Conservation (phyloP, 192 early-diverging fungal genomes). For the Backusella australiensis region DNA sequence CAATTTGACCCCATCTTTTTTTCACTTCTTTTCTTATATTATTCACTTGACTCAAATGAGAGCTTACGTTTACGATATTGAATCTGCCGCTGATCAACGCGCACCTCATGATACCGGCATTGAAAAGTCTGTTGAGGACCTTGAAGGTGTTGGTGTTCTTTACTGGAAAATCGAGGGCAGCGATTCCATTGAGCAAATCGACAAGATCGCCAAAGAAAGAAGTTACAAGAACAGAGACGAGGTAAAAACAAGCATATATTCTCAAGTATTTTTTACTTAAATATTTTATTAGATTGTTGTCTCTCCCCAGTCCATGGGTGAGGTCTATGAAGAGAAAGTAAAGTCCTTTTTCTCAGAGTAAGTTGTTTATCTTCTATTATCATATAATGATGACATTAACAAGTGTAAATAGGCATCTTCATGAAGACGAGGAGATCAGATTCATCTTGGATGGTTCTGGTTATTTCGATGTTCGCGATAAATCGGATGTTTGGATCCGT, state of each 20-base stretch:
- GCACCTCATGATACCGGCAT: constrained; percentile 76
- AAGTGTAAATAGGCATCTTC: constrained; percentile 64
- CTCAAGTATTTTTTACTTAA: background rate
- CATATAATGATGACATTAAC: background rate
- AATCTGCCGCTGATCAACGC: constrained; percentile 63
- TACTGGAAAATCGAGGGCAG: constrained; percentile 62
- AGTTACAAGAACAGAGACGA: constrained; percentile 91
- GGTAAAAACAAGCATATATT: constrained; percentile 20
- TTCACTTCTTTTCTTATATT: constrained; percentile 6
- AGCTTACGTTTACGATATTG: constrained; percentile 76
- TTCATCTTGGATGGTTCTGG: constrained; percentile 87
- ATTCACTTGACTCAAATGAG: constrained; percentile 48
- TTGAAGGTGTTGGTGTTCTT: constrained; percentile 69
- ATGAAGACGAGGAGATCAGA: constrained; percentile 98
- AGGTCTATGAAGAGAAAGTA: constrained; percentile 89
- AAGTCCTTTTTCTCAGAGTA: constrained; percentile 90
- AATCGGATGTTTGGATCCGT: constrained; percentile 77
- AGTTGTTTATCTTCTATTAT: constrained; percentile 14
- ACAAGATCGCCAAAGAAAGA: constrained; percentile 70
- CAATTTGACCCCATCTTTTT: background rate
- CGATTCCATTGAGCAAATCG: constrained; percentile 58
- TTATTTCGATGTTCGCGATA: constrained; percentile 86
- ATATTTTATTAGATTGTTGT: constrained; percentile 63
- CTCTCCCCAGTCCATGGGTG: constrained; percentile 73
- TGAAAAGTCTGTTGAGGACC: constrained; percentile 62